Conservation (phyloP, 2,329 filamentous ascomycete genomes). For the Sclerotinia subarctica region DNA sequence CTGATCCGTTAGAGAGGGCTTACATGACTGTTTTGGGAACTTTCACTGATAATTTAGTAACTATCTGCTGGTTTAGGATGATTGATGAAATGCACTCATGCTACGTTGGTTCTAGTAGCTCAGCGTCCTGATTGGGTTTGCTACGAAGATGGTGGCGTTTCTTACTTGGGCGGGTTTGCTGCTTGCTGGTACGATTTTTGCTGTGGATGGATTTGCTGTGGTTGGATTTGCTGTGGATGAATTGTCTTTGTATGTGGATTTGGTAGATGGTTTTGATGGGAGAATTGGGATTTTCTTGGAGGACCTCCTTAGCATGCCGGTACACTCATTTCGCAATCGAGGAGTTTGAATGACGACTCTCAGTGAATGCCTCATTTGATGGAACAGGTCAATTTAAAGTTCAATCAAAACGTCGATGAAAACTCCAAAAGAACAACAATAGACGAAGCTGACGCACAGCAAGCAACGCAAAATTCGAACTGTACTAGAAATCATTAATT, state of each 20-base stretch:
- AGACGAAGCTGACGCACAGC: neutral
- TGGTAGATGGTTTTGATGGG: neutral
- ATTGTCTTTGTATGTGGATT: neutral
- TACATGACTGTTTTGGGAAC: neutral
- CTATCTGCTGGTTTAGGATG: neutral
- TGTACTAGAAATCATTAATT: neutral
- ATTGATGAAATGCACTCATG: constrained; percentile 7
- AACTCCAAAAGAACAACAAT: neutral
- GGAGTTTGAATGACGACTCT: neutral
- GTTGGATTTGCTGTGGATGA: neutral
- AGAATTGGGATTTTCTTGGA: neutral
- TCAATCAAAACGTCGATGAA: neutral
- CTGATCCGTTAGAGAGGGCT: constrained; percentile 14
- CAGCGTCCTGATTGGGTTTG: neutral
- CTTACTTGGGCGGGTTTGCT: constrained; percentile 5
- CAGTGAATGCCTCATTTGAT: neutral
- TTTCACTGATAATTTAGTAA: constrained; percentile 6
- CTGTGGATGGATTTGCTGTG: neutral
- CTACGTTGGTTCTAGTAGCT: constrained; percentile 8
- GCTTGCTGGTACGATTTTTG: neutral
- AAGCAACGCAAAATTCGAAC: neutral
- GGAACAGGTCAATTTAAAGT: neutral
- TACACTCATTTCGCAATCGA: neutral
- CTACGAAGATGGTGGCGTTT: neutral
- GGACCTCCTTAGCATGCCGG: neutral